phyloP scores from a whole-genome alignment of 2,329 filamentous ascomycete species.

The Phaeophleospora eucalypticola region DNA sequence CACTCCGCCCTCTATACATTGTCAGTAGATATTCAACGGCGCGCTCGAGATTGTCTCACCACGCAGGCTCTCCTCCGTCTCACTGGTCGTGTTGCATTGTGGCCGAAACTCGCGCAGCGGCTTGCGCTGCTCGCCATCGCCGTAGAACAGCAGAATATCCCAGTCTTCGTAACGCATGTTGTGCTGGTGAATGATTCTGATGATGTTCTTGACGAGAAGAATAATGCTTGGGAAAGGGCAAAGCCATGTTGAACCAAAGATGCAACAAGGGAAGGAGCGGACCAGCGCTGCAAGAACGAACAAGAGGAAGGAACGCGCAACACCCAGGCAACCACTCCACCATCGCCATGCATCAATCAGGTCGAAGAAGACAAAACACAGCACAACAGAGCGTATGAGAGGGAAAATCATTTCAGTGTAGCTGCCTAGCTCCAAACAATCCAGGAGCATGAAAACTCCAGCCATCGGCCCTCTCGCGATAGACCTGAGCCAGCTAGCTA shows the following conservation, averaged over 20 bases:
- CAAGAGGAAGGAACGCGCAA: background rate
- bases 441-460: conserved; percentile 3
- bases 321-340: no score
- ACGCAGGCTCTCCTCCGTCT: background rate
- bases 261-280: background rate
- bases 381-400: background rate
- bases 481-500: conserved; percentile 12
- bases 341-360: no score
- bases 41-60: background rate
- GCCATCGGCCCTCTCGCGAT: conserved; percentile 12
- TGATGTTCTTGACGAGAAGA: background rate
- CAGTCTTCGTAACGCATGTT: conserved; percentile 79
- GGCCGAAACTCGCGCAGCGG: conserved; percentile 82
- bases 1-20: background rate
- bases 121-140: conserved; percentile 46
- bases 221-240: background rate
- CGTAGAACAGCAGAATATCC: conserved; percentile 78
- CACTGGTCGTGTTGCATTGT: conserved; percentile 46
- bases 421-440: conserved; percentile 6
- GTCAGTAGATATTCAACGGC: background rate
- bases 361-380: background rate
- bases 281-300: background rate
- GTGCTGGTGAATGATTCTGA: background rate
- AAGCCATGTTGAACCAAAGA: background rate
- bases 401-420: conserved; percentile 6